Base-by-base conservation (phyloP, 306 rosid species). In the Vicia villosa region DNA sequence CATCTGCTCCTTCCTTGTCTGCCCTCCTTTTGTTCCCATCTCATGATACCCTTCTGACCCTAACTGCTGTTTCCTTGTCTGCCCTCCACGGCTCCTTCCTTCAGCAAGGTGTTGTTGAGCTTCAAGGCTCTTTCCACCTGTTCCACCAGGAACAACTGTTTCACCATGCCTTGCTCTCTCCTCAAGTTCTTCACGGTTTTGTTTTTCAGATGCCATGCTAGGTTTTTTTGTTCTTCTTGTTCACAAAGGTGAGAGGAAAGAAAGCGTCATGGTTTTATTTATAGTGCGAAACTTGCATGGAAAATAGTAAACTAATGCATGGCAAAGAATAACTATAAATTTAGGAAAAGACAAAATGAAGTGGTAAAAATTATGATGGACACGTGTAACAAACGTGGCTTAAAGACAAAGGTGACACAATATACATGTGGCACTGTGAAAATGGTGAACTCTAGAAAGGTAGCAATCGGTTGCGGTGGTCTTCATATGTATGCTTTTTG, bases 61-160 rank as follows among this genome's bases (percentile, higher is more conserved):
- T 20, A 92, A 55, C 77, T 92, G 87, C 73, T 87, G 86, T 71
- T 69, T 83, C 85, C 97, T 82, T 0, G 72, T 72, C 74, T 80
- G 86, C 62, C 97, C 92, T 62, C 97, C 92, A 7, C 60, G 64
- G 85, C 86, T 85, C 77, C 90, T 66, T 63, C 89, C 97, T 92
- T 87, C 86, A 55, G 95, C 96, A 11, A 92, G 96, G 66, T 83
- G 88, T 41, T 89, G 75, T 74, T 89, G 92, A 75, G 92, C 96
- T 49, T 87, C 87, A 32, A 92, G 86, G 74, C 79, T 89, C 71
- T 92, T 83, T 26, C 95, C 96, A 43, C 91, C 96, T 13, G 92
- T 92, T 30, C 98, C 98, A 26, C 89, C 88, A 11, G 95, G 92
- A 15, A 89, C 79, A 5, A 92, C 89, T 0, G 88, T 87, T 77